Base-by-base conservation (phyloP, 2,329 filamentous ascomycete species). In the Cladophialophora bantiana region DNA sequence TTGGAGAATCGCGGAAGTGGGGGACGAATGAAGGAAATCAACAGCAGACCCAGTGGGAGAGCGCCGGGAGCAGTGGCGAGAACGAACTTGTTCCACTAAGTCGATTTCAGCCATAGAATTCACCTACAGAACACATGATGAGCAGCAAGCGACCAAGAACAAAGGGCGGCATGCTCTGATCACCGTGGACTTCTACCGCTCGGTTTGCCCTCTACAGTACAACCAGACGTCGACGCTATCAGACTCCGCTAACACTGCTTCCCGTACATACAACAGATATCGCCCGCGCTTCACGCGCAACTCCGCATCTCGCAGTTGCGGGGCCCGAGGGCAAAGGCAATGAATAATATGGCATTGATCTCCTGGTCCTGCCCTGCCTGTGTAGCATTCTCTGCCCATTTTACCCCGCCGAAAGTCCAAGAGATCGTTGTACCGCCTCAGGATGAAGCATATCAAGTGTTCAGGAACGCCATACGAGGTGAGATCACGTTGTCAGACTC, bases 381-480 rank as follows among this genome's bases (percentile, higher is more conserved):
- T 3, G 42, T 7, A 45, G 45, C 45, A 26, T 6, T 50, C 45
- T 12, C 45, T 20, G 26, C 26, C 45, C 4, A 7, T 20, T 26
- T 50, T 50, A 12, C 45, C 45, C 45, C 45, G 18, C 18, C 4
- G 45, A 10, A 50, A 26, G 18, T 3, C 18, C 18, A 50, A 50
- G 18, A 50, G 5, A 50, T 26, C 18, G n/a, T 12, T 20, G 18
- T 6, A 45, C 18, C 15, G 40, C 45, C 45, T 32, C 48, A 70
- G 55, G 4, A 75, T 76, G 74, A 73, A 71, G 63, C 61, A 69
- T 32, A 68, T 76, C 55, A 64, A 66, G 42, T 75, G 73, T 52
- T 65, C 70, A 50, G 75, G 74, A 9, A 70, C 67, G 34, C 72
- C 75, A 13, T 74, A 72, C 62, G 73, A 75, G 67, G 74, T 74